phyloP scores from a whole-genome alignment of 805 yeast species.

The Starmerella kuoi region DNA sequence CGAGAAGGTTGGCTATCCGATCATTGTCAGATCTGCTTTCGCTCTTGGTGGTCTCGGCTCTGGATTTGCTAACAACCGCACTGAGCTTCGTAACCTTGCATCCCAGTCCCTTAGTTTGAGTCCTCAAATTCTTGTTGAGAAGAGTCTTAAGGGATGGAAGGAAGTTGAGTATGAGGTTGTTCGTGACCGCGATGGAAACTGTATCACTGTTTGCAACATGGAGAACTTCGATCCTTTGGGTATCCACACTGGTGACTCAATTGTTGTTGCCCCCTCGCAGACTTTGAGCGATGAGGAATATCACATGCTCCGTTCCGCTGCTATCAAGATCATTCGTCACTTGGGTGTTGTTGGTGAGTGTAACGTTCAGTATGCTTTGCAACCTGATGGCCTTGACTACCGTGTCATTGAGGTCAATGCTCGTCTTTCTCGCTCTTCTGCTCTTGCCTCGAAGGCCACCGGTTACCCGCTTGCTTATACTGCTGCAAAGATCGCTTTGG shows the following conservation, averaged over 20 bases:
- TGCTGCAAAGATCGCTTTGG: conserved; percentile 93
- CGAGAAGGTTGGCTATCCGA: conserved; percentile 77
- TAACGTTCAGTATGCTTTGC: conserved; percentile 92
- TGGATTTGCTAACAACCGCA: conserved; percentile 78
- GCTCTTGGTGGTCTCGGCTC: conserved; percentile 97
- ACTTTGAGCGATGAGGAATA: conserved; percentile 93
- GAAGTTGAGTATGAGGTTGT: conserved; percentile 98
- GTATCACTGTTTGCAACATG: conserved; percentile 98
- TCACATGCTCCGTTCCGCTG: conserved; percentile 95
- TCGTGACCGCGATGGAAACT: conserved; percentile 89
- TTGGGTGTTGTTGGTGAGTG: conserved; percentile 99
- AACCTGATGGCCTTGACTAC: conserved; percentile 90
- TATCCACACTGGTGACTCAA: conserved; percentile 97
- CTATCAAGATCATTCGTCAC: conserved; percentile 93
- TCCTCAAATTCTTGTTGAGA: conserved; percentile 92
- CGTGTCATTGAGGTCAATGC: conserved; percentile 97
- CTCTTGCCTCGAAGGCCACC: conserved; percentile 95
- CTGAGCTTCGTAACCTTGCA: conserved; percentile 75
- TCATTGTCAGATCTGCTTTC: conserved; percentile 93
- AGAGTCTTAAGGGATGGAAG: conserved; percentile 97
- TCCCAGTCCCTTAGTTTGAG: conserved; percentile 80
- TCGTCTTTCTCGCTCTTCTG: conserved; percentile 91
- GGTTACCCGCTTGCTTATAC: conserved; percentile 98
- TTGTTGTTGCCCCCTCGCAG: conserved; percentile 97
- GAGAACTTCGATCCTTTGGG: conserved; percentile 98